Evolutionary conservation across 2,329 filamentous ascomycete species (phyloP).

Genomic region (Alternaria arbusti): DNA sequence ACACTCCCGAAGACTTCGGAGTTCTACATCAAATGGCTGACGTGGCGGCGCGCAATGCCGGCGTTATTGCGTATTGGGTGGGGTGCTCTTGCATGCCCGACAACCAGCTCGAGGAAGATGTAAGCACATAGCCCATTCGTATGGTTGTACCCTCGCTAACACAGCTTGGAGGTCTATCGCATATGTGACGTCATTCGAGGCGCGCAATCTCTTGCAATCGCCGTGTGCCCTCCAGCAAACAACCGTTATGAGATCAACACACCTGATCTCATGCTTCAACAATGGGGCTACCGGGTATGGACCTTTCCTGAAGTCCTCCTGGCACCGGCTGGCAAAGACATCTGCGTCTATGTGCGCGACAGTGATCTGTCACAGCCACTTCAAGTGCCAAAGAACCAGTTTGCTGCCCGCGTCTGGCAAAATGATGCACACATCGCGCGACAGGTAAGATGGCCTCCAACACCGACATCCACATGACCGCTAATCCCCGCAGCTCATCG

Average conservation of each 20-base stretch:
- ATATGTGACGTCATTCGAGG: slow-evolving; percentile 56
- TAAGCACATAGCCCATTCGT: background rate
- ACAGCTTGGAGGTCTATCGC: slow-evolving; percentile 44
- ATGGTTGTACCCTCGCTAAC: background rate
- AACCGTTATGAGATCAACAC: slow-evolving; percentile 27
- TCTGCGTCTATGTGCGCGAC: slow-evolving; percentile 44
- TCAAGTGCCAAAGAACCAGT: slow-evolving; percentile 49
- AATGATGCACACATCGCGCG: slow-evolving; percentile 46
- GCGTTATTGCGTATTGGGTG: slow-evolving; percentile 53
- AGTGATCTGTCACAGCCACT: slow-evolving; percentile 29
- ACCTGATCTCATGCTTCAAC: slow-evolving; percentile 42
- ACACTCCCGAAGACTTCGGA: slow-evolving; percentile 31
- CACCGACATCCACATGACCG: background rate
- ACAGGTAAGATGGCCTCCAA: slow-evolving; percentile 17
- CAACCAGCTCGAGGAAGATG: slow-evolving; percentile 40
- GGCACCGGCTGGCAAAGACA: slow-evolving; percentile 34
- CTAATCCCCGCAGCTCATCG: slow-evolving; percentile 46
- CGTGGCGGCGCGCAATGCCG: slow-evolving; percentile 47
- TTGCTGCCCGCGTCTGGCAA: slow-evolving; percentile 50
- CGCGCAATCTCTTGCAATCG: slow-evolving; percentile 52
- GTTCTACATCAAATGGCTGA: slow-evolving; percentile 48
- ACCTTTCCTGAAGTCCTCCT: slow-evolving; percentile 55
- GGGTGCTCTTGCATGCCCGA: slow-evolving; percentile 53
- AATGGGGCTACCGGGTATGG: slow-evolving; percentile 56
- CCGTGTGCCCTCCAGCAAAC: slow-evolving; percentile 43